These are phyloP conservation scores for Exidia glandulosa DNA, from an alignment of 768 basidiomycete species.

Conservation along the genomic window DNA sequence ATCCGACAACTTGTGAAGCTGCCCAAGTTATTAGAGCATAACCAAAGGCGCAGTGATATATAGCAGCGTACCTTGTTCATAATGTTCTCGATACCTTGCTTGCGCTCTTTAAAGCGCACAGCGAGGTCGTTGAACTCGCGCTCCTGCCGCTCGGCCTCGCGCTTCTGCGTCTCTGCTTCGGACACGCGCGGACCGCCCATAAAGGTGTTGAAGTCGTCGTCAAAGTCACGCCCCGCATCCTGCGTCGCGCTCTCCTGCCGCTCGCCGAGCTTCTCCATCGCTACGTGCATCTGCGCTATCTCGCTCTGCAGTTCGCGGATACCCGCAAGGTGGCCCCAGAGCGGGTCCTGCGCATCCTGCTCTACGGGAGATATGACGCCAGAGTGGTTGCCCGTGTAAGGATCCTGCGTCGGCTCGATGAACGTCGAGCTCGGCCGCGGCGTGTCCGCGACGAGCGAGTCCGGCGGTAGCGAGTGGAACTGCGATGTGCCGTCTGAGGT, in stretches of 20 bases:
- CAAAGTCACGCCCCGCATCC: slow-evolving; percentile 19
- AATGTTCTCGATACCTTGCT: slow-evolving; percentile 55
- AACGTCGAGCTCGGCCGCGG: not conserved
- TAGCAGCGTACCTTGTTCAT: slow-evolving; percentile 52
- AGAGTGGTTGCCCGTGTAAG: not conserved
- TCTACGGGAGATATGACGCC: not conserved
- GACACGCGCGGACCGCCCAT: no score
- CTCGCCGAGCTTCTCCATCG: slow-evolving; percentile 59
- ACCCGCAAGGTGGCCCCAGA: slow-evolving; percentile 58
- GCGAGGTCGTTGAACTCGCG: slow-evolving; percentile 59
- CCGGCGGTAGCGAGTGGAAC: not conserved
- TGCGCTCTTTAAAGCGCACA: slow-evolving; percentile 58
- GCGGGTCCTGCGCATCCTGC: slow-evolving; percentile 29
- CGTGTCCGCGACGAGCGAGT: not conserved
- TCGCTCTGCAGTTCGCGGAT: slow-evolving; percentile 66
- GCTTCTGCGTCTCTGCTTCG: not conserved
- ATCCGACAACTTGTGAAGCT: not conserved
- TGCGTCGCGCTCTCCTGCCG: not conserved
- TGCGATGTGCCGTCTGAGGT: not conserved
- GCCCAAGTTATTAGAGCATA: not conserved
- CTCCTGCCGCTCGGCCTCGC: slow-evolving; percentile 19
- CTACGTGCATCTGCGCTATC: slow-evolving; percentile 59
- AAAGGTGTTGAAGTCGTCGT: slow-evolving; percentile 16
- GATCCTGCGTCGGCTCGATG: not conserved
- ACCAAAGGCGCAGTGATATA: not conserved